phyloP scores from a whole-genome alignment of 306 rosid genomes.

The Spatholobus suberectus region DNA sequence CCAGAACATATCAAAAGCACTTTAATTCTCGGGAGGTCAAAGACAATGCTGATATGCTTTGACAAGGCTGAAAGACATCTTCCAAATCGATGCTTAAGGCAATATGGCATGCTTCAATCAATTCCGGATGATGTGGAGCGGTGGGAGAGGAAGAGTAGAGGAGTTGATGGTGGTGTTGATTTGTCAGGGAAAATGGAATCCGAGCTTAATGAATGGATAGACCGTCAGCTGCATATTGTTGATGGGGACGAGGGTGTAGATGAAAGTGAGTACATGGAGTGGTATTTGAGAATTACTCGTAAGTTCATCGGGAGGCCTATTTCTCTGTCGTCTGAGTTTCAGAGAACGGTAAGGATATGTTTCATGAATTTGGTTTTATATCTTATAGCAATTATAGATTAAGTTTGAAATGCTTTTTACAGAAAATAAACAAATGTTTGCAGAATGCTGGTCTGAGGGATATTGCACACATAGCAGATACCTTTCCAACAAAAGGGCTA shows the following conservation, averaged over 20 bases:
- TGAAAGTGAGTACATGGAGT: conserved; percentile 88
- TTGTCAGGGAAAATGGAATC: conserved; percentile 94
- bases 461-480: conserved; percentile 91
- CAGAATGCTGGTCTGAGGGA: conserved; percentile 99
- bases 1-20: conserved; percentile 84
- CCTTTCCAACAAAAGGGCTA: conserved; percentile 85
- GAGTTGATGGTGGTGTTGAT: conserved; percentile 99
- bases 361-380: conserved; percentile 34
- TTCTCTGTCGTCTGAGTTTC: conserved; percentile 96
- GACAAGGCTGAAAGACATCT: conserved; percentile 99
- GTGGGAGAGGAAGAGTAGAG: conserved; percentile 99
- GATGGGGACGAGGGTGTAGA: conserved; percentile 77
- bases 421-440: conserved; percentile 48
- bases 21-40: conserved; percentile 82
- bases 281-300: conserved; percentile 92
- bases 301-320: conserved; percentile 97
- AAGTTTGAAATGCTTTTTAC: conserved; percentile 54
- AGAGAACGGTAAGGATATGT: conserved; percentile 85
- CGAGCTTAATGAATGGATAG: conserved; percentile 87
- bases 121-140: conserved; percentile 90
- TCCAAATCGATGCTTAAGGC: conserved; percentile 90
- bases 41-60: conserved; percentile 94
- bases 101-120: conserved; percentile 85
- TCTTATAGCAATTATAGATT: conserved; percentile 29
- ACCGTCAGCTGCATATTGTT: conserved; percentile 72